Evolutionary conservation across 1,284 basidiomycete genomes (phyloP), one percentile per base, ranked within the genome.

Genomic region (Pascua sp.): DNA sequence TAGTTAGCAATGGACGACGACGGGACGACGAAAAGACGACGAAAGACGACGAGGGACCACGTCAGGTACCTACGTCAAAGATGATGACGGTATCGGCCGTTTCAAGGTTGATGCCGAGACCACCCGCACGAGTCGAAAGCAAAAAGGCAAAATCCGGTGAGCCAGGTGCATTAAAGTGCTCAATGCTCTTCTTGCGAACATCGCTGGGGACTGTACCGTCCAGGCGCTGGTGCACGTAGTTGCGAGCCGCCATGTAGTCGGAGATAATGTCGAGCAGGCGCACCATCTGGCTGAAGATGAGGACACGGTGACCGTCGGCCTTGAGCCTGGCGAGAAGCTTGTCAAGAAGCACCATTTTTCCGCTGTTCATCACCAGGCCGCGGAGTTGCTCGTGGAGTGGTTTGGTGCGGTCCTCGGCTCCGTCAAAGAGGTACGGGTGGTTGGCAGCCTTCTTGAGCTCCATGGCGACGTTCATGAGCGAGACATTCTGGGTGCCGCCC

Each of bases 201-300:
- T 90, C 88, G 5, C 86, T 87, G 4, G 85, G 80, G 12, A 89
- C 85, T 53, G 87, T 83, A 10, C 87, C 90, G 68, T 93, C 91
- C 12, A 93, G 80, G 3, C 90, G 83, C 58, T 89, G 88, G 71
- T 86, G 88, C 17, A 84, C 85, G 72, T 96, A 98, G 41, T 89
- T 89, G 46, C 96, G 85, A 46, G 95, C 80, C 32, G 80, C 80
- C 87, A 98, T 93, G 78, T 98, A 98, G 78, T 99, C 96, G 61
- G 90, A 94, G 65, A 99, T 85, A 74, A 99, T 98, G 77, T 99
- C 96, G 42, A 99, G 84, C 85, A 98, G 91, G 60, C 95, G 87
- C 50, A 98, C 95, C 96, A 99, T 98, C 78, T 98, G 96, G 69
- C 91, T 95, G 82, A 98, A 98, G 73, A 99, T 97, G 63, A 99